These are phyloP conservation scores for Phlyctochytrium arcticum DNA, from an alignment of 192 early-diverging fungal species.

Conservation along the genomic window DNA sequence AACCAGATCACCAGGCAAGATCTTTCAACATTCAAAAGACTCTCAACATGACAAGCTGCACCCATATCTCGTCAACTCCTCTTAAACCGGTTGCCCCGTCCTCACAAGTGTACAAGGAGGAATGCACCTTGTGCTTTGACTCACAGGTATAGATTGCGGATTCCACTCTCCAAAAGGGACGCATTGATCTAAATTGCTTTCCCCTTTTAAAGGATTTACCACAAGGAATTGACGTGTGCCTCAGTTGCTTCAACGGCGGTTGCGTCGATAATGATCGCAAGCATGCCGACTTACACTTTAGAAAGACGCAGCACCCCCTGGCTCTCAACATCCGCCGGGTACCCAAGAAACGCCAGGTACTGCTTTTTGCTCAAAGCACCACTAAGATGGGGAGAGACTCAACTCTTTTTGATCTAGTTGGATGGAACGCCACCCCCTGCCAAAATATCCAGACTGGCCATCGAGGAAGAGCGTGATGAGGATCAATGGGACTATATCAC, in stretches of 20 bases:
- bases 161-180: neutral
- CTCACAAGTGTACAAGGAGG: constrained; percentile 79
- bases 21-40: no score
- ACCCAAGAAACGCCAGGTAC: constrained; percentile 5
- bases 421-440: constrained; percentile 64
- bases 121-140: constrained; percentile 94
- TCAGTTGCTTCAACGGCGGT: constrained; percentile 92
- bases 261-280: constrained; percentile 60
- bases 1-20: no score
- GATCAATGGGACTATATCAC: constrained; percentile 74
- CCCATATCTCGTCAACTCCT: constrained; percentile 44
- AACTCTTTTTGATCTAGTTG: constrained; percentile 8
- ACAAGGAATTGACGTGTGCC: constrained; percentile 86
- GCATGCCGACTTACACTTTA: constrained; percentile 75
- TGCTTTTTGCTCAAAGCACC: neutral
- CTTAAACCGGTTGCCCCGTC: constrained; percentile 38
- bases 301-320: constrained; percentile 71
- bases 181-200: neutral
- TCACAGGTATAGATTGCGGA: constrained; percentile 44
- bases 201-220: constrained; percentile 61
- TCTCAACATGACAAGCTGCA: constrained; percentile 33
- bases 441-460: constrained; percentile 93
- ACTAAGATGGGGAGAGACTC: neutral
- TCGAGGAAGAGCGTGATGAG: constrained; percentile 69
- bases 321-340: constrained; percentile 78